Conservation (phyloP, 306 rosid genomes). For the Oxytropis ochrocephala region DNA sequence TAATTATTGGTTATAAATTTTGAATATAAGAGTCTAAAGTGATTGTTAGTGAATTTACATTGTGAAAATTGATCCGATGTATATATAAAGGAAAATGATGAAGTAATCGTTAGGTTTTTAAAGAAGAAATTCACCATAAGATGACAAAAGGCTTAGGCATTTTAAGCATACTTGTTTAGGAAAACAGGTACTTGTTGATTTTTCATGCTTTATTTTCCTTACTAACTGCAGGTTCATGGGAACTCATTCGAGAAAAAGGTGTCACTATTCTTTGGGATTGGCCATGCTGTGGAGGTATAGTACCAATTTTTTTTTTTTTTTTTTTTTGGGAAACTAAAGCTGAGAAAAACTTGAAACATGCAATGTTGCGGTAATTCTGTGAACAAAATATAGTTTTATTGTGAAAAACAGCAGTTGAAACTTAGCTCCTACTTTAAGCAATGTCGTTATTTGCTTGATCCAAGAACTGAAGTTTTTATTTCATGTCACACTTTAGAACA, state of each 20-base stretch:
- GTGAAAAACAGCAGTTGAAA: slow-evolving; percentile 1
- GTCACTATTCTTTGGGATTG: slow-evolving; percentile 59
- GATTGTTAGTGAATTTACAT: background rate
- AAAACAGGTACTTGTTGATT: background rate
- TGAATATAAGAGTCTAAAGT: background rate
- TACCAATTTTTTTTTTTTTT: background rate
- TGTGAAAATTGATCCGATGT: background rate
- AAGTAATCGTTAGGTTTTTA: background rate
- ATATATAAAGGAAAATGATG: background rate
- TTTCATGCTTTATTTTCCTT: slow-evolving; percentile 12
- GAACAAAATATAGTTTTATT: background rate
- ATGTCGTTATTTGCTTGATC: slow-evolving; percentile 7
- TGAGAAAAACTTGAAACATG: background rate
- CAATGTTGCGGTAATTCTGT: slow-evolving; percentile 12
- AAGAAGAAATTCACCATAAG: background rate
- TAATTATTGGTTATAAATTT: slow-evolving; percentile 3
- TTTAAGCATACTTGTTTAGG: background rate
- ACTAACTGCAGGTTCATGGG: slow-evolving; percentile 68
- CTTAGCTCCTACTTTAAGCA: background rate
- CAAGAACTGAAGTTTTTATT: background rate
- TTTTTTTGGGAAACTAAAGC: background rate
- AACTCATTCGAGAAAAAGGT: slow-evolving; percentile 91
- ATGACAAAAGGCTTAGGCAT: background rate
- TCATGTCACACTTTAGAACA: no score
- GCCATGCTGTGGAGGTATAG: slow-evolving; percentile 70